A percentile compares a stretch with the other conserved stretches of the same genome.
phyloP scores from a whole-genome alignment of 163 green algal species.

The Volvox carteri region DNA sequence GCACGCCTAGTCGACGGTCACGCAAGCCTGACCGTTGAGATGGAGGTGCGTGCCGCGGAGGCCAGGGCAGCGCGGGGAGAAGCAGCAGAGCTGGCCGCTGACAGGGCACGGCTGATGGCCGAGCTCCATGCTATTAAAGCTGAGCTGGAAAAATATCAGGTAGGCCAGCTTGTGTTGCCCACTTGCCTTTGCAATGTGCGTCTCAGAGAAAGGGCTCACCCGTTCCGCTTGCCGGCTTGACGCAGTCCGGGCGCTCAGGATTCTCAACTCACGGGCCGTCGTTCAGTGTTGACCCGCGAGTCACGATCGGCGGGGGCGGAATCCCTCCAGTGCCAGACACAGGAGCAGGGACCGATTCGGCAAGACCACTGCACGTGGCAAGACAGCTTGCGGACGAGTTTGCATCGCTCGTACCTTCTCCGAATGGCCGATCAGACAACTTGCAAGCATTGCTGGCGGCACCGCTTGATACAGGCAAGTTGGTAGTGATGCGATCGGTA shows the following conservation, averaged over 20 bases:
- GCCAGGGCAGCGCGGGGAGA: slow-evolving; percentile 17
- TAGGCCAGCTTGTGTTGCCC: too few relatives aligned
- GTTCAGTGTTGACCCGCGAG: background rate
- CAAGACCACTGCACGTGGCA: background rate
- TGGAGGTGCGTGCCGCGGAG: slow-evolving; percentile 21
- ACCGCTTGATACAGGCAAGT: slow-evolving; percentile 37
- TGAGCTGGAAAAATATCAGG: background rate
- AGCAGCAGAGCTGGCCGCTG: slow-evolving; percentile 37
- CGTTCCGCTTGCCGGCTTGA: too few relatives aligned
- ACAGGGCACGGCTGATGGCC: slow-evolving; percentile 10
- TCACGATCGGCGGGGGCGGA: slow-evolving; percentile 41
- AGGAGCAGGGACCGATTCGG: background rate
- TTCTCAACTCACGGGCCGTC: background rate
- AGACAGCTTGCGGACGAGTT: slow-evolving; percentile 5
- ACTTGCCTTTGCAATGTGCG: too few relatives aligned
- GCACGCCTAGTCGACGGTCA: slow-evolving; percentile 20
- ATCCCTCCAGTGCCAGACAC: slow-evolving; percentile 11
- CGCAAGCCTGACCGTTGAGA: slow-evolving; percentile 34
- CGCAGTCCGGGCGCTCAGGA: background rate
- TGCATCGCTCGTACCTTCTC: slow-evolving; percentile 2
- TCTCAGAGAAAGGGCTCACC: too few relatives aligned
- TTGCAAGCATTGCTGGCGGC: slow-evolving; percentile 9
- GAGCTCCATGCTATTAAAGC: slow-evolving; percentile 4
- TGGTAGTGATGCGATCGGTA: background rate
- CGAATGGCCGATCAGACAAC: background rate